phyloP scores from a whole-genome alignment of 225 moss, liverwort and hornwort genomes.

The Anthoceros angustus region DNA sequence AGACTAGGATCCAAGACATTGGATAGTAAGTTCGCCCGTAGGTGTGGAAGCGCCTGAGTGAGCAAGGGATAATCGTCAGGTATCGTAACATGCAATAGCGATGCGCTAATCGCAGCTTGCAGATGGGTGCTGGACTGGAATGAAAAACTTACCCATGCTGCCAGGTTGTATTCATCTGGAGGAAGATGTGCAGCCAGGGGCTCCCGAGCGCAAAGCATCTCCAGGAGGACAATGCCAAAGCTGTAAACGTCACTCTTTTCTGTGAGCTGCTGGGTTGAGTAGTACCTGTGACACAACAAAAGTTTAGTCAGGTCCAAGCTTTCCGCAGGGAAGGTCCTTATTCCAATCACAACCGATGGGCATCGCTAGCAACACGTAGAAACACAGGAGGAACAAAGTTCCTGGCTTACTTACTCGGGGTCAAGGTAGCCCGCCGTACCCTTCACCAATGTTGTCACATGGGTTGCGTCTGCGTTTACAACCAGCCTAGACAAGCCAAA shows the following conservation, averaged over 20 bases:
- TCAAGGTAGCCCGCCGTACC: slow-evolving; percentile 1
- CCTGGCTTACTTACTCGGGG: not conserved
- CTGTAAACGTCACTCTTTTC: not conserved
- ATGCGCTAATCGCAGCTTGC: too few species aligned
- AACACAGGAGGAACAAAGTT: not conserved
- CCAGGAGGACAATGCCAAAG: slow-evolving; percentile 3
- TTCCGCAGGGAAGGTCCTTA: too few species aligned
- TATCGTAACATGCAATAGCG: too few species aligned
- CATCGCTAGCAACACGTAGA: not conserved
- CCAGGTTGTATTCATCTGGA: not conserved
- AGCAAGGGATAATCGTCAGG: too few species aligned
- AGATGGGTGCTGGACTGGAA: too few species aligned
- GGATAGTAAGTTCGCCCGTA: not conserved
- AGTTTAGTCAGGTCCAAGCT: too few species aligned
- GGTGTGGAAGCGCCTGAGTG: not conserved
- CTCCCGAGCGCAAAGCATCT: slow-evolving; percentile 1
- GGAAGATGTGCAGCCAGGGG: not conserved
- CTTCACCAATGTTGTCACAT: slow-evolving; percentile 2
- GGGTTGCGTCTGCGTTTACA: not conserved
- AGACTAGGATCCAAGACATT: not conserved
- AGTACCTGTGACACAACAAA: not conserved
- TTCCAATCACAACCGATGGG: too few species aligned
- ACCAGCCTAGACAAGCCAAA: not conserved
- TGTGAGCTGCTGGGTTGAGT: not conserved
- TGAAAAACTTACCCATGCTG: not conserved